Evolutionary conservation across 352 stramenopile genomes (phyloP).

Genomic region (Phytophthora niederhauseri): DNA sequence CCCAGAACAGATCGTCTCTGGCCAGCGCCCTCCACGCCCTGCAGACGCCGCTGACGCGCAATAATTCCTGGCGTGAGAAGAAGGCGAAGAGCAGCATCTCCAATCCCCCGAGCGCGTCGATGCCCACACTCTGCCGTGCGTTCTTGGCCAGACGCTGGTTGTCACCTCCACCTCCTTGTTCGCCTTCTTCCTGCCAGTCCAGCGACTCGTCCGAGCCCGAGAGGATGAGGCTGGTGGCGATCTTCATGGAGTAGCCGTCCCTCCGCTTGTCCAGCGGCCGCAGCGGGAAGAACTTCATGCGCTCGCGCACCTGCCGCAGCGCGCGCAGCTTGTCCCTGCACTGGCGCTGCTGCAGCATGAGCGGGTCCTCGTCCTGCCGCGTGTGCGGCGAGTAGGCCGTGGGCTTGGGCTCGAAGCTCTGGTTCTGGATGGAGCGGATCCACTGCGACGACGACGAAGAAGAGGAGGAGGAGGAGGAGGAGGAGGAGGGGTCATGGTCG

Average conservation of each 20-base stretch:
- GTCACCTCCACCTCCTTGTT: no score
- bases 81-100: conserved; percentile 74
- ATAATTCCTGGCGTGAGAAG: conserved; percentile 50
- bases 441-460: conserved; percentile 38
- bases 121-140: conserved; percentile 32
- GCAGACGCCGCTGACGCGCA: conserved; percentile 57
- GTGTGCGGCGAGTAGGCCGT: conserved; percentile 69
- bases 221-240: conserved; percentile 63
- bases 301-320: conserved; percentile 49
- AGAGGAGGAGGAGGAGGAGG: neutral
- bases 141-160: neutral
- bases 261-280: conserved; percentile 10
- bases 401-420: conserved; percentile 64
- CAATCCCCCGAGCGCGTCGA: conserved; percentile 57
- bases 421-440: conserved; percentile 58
- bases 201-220: conserved; percentile 38
- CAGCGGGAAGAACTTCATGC: conserved; percentile 50
- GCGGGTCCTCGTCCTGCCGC: conserved; percentile 58
- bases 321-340: conserved; percentile 68
- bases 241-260: conserved; percentile 43
- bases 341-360: conserved; percentile 58
- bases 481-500: neutral
- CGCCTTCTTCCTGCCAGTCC: conserved; percentile 11
- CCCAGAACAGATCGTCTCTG: conserved; percentile 69
- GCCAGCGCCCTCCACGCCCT: conserved; percentile 59